Base-by-base conservation (phyloP, 495 filamentous ascomycete species). In the Pyrenula massariospora region DNA sequence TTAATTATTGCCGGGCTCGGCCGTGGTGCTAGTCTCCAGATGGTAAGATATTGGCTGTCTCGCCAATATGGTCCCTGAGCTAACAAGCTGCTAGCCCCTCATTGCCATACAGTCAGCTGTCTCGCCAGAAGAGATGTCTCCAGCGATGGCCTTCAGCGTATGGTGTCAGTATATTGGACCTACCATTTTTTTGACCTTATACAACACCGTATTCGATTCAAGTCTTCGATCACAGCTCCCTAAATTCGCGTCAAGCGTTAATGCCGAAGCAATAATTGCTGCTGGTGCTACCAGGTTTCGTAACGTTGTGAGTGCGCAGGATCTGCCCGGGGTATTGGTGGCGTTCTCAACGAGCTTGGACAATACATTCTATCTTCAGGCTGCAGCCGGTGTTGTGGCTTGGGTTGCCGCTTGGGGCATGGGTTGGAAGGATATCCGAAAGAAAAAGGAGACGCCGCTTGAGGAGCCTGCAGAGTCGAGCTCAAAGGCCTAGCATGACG, bases 31-130 rank as follows among this genome's bases (percentile, higher is more conserved):
- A 75, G 67, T 0, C 64, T 79, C 55, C 77, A 80, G 56, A 63
- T 74, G 52, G 75, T 68, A 56, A 57, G 55, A 5, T 42, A 42
- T 42, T 42, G 31, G 31, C 8, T 42, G 31, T 42, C 31, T 42
- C 31, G 31, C 15, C 31, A 42, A 5, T 8, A 42, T 42, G 31
- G 31, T 42, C 15, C 31, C 15, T 42, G 5, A 5, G 31, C 31
- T 42, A 42, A 42, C 31, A 42, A 42, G 31, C 31, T 56, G 59
- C 24, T 51, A 74, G 66, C 65, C 76, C 15, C 56, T 83, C 24
- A 68, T 84, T 25, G 74, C 82, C 10, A 68, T 79, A 20, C 82
- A 85, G 65, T 75, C 74, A 59, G 57, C 60, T 15, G 65, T 82
- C 20, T 66, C 73, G 2, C 60, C 66, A 12, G 60, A 63, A 10